Evolutionary conservation across 2,329 filamentous ascomycete species (phyloP), one percentile per base, ranked within the genome.

Genomic region (Calonectria pseudoreteaudii): DNA sequence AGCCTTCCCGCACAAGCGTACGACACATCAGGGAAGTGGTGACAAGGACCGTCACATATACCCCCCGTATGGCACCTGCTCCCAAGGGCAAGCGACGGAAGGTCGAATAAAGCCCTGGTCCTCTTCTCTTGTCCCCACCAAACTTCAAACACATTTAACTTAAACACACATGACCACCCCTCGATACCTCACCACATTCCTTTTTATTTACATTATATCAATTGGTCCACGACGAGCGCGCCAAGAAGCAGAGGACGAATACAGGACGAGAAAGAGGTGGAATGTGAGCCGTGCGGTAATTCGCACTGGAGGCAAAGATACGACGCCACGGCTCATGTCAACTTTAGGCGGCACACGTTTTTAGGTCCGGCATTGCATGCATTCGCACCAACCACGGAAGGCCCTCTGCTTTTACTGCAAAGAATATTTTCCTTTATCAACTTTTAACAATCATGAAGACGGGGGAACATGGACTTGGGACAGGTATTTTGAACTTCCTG

Each of bases 31-130:
- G 95, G 69, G 95, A 98, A 84, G 95, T 98, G 6, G 94, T 98
- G 68, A 98, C 96, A n/a, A 91, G 95, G 79, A 98, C 95, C 20
- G 94, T 98, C 73, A 98, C 95, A 50, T 98, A 97, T 85, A 98
- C 94, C 83, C 94, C 92, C 74, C 89, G 93, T 77, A 94, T 98
- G 87, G 94, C 95, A 77, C 94, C 96, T 30, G 95, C 96, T 47
- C 96, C 95, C 10, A 96, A 96, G 84, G 96, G 96, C 77, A 98
- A 98, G 90, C 92, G 95, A 86, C 93, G 96, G 87, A 97, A 95
- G 88, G 84, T 89, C 64, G 88, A 90, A 76, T 87, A 80, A 82
- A 70, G 36, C 34, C 50, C n/a, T 31, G 44, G 49, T 28, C 47
- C 28, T 62, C 47, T 53, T 38, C 47, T 69, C 49, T 68, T 49